Percentiles rank a stretch among this genome's conserved stretches.
These are phyloP conservation scores for Hyphopichia khmerensis DNA, from an alignment of 1,139 yeast species.

Conservation along the genomic window DNA sequence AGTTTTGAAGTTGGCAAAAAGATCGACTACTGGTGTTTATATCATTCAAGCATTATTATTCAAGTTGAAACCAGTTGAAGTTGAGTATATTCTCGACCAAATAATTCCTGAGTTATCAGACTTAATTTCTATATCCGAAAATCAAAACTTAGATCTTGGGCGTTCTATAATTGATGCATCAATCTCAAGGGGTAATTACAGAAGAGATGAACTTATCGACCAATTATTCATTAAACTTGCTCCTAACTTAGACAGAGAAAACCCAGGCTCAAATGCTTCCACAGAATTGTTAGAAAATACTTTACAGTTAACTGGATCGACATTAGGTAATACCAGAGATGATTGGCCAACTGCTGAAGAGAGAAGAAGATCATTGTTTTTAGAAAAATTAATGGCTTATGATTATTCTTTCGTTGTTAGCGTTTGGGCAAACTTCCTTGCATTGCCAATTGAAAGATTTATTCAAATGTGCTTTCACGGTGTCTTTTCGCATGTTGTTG, in stretches of 20 bases:
- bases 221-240: constrained; percentile 62
- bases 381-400: constrained; percentile 68
- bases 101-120: constrained; percentile 67
- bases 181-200: constrained; percentile 54
- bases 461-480: constrained; percentile 81
- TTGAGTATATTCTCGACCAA: constrained; percentile 63
- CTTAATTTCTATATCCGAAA: constrained; percentile 50
- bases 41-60: constrained; percentile 71
- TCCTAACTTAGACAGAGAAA: constrained; percentile 39
- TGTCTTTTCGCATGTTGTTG: constrained; percentile 84
- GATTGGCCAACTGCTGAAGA: constrained; percentile 94
- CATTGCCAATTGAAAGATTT: constrained; percentile 57
- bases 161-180: constrained; percentile 70
- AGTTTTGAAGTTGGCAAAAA: constrained; percentile 65
- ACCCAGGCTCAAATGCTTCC: constrained; percentile 36
- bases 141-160: constrained; percentile 69
- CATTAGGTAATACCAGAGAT: constrained; percentile 76
- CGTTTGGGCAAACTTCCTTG: constrained; percentile 60
- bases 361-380: constrained; percentile 72
- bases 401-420: constrained; percentile 59
- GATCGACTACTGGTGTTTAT: constrained; percentile 80
- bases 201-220: constrained; percentile 62
- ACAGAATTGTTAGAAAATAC: constrained; percentile 64
- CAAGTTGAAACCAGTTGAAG: constrained; percentile 59
- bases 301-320: constrained; percentile 62